Evolutionary conservation across 495 filamentous ascomycete species (phyloP), one percentile per base, ranked within the genome.

Genomic region (Hyaloscypha variabilis): DNA sequence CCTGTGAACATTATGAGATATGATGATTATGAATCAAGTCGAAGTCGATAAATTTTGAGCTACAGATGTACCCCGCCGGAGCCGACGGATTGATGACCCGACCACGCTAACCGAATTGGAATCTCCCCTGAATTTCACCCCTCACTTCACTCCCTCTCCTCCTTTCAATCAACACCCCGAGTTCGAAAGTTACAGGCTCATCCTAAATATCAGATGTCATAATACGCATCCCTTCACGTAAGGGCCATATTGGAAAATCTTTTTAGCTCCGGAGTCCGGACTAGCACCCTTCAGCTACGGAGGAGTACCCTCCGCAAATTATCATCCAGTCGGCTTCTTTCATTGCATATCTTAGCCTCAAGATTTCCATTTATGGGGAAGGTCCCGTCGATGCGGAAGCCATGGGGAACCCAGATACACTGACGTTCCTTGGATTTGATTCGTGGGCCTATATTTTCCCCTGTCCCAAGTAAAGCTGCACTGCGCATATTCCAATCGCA

Each of bases 1-100:
- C 95, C 95, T 58, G 95, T 99, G 75, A 99, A 99, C 95, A 99
- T 99, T 56, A 52, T 73, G 50, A n/a, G 29, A 24, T 24, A 14
- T 54, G 5, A 14, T 54, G 5, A 21, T 14, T 19, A 21, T 21
- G 28, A 53, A 25, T 28, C 28, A n/a, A 10, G 23, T 23, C 56
- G 21, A 61, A 50, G 19, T 36, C 23, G 29, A 49, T 59, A 10
- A n/a, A 49, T 42, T 36, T 24, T 34, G 19, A 30, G 54, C 54
- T 24, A 23, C 14, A 24, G 30, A 36, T 17, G 2, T 62, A 11
- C 54, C 64, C 63, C 70, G 28, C 69, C 50, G 51, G 51, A 50
- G 39, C 21, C 30, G 28, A 31, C 1, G n/a, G n/a, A n/a, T n/a
- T n/a, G n/a, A 59, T 24, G 21, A 54, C 51, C 51, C 51, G 51